A percentile compares a stretch with the other conserved stretches of the same genome.
Conservation (phyloP, 2,329 filamentous ascomycete genomes). For the Pleomassaria siparia region DNA sequence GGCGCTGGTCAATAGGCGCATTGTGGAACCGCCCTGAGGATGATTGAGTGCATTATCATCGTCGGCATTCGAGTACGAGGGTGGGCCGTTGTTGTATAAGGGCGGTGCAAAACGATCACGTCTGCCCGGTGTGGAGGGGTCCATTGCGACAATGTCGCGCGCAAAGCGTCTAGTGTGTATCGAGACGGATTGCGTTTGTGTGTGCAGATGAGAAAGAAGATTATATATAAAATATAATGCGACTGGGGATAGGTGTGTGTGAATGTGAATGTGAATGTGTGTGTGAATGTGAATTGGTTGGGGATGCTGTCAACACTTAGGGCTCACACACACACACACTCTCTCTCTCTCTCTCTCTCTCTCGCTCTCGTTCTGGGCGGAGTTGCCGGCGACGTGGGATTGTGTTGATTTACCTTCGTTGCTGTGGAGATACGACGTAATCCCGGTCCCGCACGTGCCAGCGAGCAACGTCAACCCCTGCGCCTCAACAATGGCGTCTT, state of each 20-base stretch:
- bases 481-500: not conserved
- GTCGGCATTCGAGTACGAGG: slow-evolving; percentile 47
- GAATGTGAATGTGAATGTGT: no score
- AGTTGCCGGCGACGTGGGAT: not conserved
- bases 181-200: no score
- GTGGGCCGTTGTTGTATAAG: slow-evolving; percentile 45
- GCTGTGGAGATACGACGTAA: not conserved
- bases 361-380: not conserved
- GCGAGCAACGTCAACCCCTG: slow-evolving; percentile 1
- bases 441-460: not conserved
- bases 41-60: slow-evolving; percentile 38
- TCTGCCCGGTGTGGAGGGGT: slow-evolving; percentile 33
- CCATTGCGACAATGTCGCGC: slow-evolving; percentile 28
- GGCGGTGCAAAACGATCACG: slow-evolving; percentile 22
- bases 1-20: slow-evolving; percentile 53
- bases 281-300: no score
- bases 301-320: no score
- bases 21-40: slow-evolving; percentile 47
- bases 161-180: no score
- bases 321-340: no score
- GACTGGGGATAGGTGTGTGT: no score
- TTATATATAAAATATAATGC: no score
- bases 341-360: no score
- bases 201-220: no score
- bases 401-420: not conserved